Conservation (phyloP, 23 red algal species). For the Cyanidioschyzon merolae region DNA sequence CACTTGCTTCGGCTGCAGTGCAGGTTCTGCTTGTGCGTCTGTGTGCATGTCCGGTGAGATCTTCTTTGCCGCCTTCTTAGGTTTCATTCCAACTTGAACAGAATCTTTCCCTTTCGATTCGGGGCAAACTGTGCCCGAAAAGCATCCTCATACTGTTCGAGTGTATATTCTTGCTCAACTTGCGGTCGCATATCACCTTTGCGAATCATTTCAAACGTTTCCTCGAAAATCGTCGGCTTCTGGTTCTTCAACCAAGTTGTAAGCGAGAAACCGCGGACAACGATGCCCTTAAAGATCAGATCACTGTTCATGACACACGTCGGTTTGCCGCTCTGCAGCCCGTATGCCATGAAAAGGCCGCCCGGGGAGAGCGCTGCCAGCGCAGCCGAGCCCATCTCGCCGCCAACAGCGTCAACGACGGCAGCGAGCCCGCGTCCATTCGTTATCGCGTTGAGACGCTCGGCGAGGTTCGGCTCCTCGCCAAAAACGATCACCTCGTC, state of each 20-base stretch:
- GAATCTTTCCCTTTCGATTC: conserved; percentile 23
- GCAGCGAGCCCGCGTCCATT: conserved; percentile 12
- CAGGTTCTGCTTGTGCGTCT: too few relatives aligned
- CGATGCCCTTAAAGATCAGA: conserved; percentile 25
- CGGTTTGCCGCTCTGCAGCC: conserved; percentile 29
- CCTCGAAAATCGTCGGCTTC: conserved; percentile 10
- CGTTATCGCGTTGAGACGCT: not conserved
- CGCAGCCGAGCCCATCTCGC: conserved; percentile 14
- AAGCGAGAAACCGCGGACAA: conserved; percentile 18
- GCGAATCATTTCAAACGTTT: conserved; percentile 23
- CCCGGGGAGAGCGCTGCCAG: not conserved
- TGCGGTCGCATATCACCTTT: conserved; percentile 1
- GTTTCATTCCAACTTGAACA: conserved; percentile 11
- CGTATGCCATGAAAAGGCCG: conserved; percentile 27
- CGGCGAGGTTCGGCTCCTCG: not conserved
- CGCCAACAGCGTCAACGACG: conserved; percentile 22
- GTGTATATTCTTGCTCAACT: conserved; percentile 7
- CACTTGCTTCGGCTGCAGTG: too few relatives aligned
- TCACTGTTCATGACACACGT: conserved; percentile 18
- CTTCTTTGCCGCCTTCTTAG: too few relatives aligned
- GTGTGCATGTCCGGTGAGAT: too few relatives aligned
- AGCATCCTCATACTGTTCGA: conserved; percentile 26
- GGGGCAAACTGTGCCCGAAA: conserved; percentile 22
- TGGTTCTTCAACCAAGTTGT: conserved; percentile 17
- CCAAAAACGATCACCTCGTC: conserved; percentile 23